phyloP scores from a whole-genome alignment of 1,139 yeast species.

The Zygosaccharomyces sapae region DNA sequence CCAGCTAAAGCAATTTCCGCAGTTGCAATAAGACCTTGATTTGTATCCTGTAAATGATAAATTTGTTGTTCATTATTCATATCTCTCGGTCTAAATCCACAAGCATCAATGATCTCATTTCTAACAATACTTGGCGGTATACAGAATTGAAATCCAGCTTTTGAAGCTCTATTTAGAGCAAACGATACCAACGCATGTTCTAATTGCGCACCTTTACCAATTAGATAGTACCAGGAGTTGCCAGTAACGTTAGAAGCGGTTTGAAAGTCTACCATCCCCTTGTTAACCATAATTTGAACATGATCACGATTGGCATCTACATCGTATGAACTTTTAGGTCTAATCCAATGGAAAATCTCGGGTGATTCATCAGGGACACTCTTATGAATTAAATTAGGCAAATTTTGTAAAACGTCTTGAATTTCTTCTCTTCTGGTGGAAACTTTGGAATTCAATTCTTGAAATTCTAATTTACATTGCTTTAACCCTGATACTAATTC shows the following conservation, averaged over 20 bases:
- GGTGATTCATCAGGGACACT: slow-evolving; percentile 46
- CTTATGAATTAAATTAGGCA: slow-evolving; percentile 67
- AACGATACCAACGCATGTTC: slow-evolving; percentile 89
- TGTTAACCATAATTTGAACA: slow-evolving; percentile 44
- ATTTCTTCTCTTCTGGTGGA: slow-evolving; percentile 40
- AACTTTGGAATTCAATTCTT: slow-evolving; percentile 22
- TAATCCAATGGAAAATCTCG: slow-evolving; percentile 49
- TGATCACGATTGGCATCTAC: slow-evolving; percentile 50
- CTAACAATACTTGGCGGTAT: slow-evolving; percentile 86
- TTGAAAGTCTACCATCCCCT: slow-evolving; percentile 56
- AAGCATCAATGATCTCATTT: slow-evolving; percentile 72
- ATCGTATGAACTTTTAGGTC: slow-evolving; percentile 36
- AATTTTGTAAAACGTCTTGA: slow-evolving; percentile 40
- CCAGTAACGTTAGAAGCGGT: slow-evolving; percentile 78
- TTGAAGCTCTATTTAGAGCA: slow-evolving; percentile 62
- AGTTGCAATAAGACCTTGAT: slow-evolving; percentile 80
- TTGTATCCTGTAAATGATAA: slow-evolving; percentile 50
- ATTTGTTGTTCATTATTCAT: slow-evolving; percentile 83
- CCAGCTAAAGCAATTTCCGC: slow-evolving; percentile 96
- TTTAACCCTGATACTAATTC: slow-evolving; percentile 22
- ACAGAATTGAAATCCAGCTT: slow-evolving; percentile 63
- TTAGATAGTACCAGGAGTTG: slow-evolving; percentile 79
- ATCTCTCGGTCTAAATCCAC: slow-evolving; percentile 95
- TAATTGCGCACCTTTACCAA: slow-evolving; percentile 81
- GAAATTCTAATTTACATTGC: slow-evolving; percentile 28